Evolutionary conservation across 805 yeast species (phyloP).

Genomic region (Wickerhamomyces xylosicus): DNA sequence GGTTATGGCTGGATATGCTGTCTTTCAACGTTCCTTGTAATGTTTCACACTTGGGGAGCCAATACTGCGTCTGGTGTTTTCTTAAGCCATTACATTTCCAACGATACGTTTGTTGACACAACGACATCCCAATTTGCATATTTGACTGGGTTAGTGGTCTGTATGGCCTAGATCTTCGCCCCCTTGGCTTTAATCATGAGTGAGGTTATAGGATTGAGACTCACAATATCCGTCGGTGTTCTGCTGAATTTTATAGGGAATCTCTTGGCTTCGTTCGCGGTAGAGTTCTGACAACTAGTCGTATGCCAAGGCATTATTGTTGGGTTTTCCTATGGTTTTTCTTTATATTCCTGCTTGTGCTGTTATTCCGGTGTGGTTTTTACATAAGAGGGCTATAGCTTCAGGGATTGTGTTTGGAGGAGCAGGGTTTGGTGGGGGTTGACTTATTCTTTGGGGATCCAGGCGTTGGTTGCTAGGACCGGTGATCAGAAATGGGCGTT

Average conservation of each 20-base stretch:
- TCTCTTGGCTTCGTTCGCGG: conserved; percentile 50
- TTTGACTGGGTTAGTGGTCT: conserved; percentile 57
- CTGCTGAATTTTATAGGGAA: conserved; percentile 41
- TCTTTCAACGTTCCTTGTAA: conserved; percentile 36
- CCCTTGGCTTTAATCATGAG: conserved; percentile 44
- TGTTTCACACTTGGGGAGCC: conserved; percentile 66
- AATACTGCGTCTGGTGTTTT: conserved; percentile 50
- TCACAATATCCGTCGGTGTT: conserved; percentile 39
- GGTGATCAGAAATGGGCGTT: conserved; percentile 39
- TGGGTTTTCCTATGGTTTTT: conserved; percentile 41
- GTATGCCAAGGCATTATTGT: conserved; percentile 58
- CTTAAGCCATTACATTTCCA: conserved; percentile 42
- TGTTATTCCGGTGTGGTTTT: conserved; percentile 62
- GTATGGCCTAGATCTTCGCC: conserved; percentile 43
- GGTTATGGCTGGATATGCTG: conserved; percentile 64
- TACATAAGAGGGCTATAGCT: conserved; percentile 47
- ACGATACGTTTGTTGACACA: conserved; percentile 43
- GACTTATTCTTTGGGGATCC: conserved; percentile 29
- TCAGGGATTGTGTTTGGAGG: conserved; percentile 38
- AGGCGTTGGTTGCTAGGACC: conserved; percentile 30
- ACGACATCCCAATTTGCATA: conserved; percentile 49
- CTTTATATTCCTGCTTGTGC: conserved; percentile 49
- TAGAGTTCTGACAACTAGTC: conserved; percentile 53
- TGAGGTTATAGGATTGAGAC: conserved; percentile 38
- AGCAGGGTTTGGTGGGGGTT: conserved; percentile 46